Base-by-base conservation (phyloP, 2,329 filamentous ascomycete genomes). In the Fusarium fujikuroi region DNA sequence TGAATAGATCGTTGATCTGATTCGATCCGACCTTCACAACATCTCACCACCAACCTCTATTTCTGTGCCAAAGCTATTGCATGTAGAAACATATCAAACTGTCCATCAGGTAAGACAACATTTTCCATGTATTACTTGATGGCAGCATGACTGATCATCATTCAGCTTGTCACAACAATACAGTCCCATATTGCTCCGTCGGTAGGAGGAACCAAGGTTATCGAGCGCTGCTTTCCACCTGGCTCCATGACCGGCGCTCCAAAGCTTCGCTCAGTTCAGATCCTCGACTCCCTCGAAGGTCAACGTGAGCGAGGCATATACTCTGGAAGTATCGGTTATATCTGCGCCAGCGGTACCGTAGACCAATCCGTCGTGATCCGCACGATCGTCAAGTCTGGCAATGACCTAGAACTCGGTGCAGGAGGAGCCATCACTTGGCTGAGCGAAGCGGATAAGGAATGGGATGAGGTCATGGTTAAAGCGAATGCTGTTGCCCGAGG, bases 401-500 rank as follows among this genome's bases (percentile, higher is more conserved):
- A 53, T 37, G 49, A 53, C 2, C n/a, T 53, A 15, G 49, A 53
- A 21, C 49, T 53, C 32, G 49, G 49, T 4, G 49, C 32, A 2
- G 49, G 49, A 19, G 32, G 49, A 11, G 49, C 49, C 0, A 53
- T 53, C 18, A 53, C 49, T 18, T 53, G 49, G 49, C 18, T 53
- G 18, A 53, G 49, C 10, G 32, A 37, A 9, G 32, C 49, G 4
- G 49, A 53, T 18, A 53, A 53, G 23, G 49, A 53, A 37, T 53
- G 49, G 49, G 32, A 53, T 7, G 49, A 53, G n/a, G 49, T 53
- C 32, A 53, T 53, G 49, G 49, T 53, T 9, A 53, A 53, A 37
- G 49, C 49, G 9, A 53, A 53, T 28, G 49, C 49, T 37, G 49
- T 53, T 21, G 32, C 49, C 21, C 49, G 49, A 25, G 49, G 49